phyloP scores from a whole-genome alignment of 257 asterid genomes.

The Capsicum baccatum region DNA sequence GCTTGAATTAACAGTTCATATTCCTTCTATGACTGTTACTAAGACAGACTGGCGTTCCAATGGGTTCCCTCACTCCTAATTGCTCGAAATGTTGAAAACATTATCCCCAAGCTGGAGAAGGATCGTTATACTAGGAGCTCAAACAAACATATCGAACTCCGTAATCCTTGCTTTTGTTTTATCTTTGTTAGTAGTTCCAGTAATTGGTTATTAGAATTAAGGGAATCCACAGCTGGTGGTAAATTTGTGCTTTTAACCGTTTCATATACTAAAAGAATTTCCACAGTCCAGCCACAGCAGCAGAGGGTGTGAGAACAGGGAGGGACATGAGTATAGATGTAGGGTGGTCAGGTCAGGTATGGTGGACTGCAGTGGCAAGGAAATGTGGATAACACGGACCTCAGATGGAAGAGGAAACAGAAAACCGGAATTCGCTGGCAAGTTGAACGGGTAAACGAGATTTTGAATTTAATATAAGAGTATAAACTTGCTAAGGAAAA shows the following conservation, averaged over 20 bases:
- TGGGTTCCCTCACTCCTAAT: slow-evolving; percentile 12
- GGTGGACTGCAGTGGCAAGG: not conserved
- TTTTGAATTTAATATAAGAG: slow-evolving; percentile 3
- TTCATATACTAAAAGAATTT: not conserved
- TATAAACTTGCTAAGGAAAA: not conserved
- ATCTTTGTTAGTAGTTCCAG: not conserved
- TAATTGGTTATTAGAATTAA: not conserved
- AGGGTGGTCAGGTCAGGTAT: not conserved
- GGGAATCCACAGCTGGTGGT: not conserved
- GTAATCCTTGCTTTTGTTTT: slow-evolving; percentile 2
- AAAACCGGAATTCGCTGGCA: not conserved
- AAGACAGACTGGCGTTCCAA: not conserved
- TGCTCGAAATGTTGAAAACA: not conserved
- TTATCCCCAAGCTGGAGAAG: not conserved
- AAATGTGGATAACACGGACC: slow-evolving; percentile 3
- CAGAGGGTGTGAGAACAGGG: slow-evolving; percentile 13
- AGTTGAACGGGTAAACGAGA: not conserved
- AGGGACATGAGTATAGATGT: not conserved
- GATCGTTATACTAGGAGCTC: not conserved
- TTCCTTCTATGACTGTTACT: too few species aligned
- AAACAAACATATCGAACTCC: not conserved
- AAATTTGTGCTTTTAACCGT: not conserved
- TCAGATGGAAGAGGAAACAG: not conserved
- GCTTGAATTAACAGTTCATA: not conserved
- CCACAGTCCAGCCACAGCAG: not conserved